Percentiles rank a stretch among this genome's conserved stretches.
Evolutionary conservation across 2,329 filamentous ascomycete genomes (phyloP).

Genomic region (Colletotrichum sp.): DNA sequence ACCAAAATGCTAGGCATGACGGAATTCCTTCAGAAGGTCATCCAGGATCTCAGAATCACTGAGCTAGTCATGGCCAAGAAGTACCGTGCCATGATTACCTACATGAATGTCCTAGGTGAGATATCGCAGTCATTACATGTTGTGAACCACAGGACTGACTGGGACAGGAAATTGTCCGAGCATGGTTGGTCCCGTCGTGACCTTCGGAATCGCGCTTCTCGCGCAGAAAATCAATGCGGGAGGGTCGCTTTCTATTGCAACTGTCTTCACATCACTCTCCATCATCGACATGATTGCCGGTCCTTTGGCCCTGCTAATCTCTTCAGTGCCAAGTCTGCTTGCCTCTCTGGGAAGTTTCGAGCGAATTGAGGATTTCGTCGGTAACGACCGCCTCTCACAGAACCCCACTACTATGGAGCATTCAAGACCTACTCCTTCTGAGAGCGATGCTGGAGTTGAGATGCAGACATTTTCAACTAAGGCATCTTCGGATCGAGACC

Average conservation of each 20-base stretch:
- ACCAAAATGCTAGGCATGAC: constrained; percentile 36
- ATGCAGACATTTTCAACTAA: neutral
- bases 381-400: neutral
- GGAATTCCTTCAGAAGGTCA: constrained; percentile 16
- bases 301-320: constrained; percentile 25
- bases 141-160: neutral
- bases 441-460: neutral
- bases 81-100: constrained; percentile 20
- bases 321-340: constrained; percentile 24
- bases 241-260: neutral
- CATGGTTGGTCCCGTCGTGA: constrained; percentile 21
- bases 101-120: constrained; percentile 15
- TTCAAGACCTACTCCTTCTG: neutral
- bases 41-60: constrained; percentile 21
- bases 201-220: constrained; percentile 26
- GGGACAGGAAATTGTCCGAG: constrained; percentile 11
- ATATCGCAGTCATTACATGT: fast-evolving
- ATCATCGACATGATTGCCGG: constrained; percentile 26
- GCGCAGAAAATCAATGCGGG: neutral
- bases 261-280: constrained; percentile 27
- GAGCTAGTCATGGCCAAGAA: constrained; percentile 25
- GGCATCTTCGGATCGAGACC: too few relatives aligned
- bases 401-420: neutral
- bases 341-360: constrained; percentile 28
- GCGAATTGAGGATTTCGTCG: constrained; percentile 24